A percentile compares a stretch with the other conserved stretches of the same genome.
These are phyloP conservation scores for Aspergillus sp. DNA, from an alignment of 2,329 filamentous ascomycete genomes.

Conservation along the genomic window DNA sequence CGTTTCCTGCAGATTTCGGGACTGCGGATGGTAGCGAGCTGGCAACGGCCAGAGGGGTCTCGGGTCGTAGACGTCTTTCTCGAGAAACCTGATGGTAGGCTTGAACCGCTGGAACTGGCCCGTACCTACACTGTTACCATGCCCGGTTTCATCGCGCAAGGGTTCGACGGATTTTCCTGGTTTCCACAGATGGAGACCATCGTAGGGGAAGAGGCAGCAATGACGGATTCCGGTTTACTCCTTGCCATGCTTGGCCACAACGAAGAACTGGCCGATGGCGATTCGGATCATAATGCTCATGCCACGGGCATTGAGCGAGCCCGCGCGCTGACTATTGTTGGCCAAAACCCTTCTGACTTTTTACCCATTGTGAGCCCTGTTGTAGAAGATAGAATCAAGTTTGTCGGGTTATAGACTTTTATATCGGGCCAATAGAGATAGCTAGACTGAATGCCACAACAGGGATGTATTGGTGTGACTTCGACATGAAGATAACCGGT, in stretches of 20 bases:
- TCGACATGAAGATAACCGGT: neutral
- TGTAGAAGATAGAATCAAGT: conserved; percentile 14
- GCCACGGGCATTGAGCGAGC: conserved; percentile 10
- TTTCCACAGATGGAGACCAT: conserved; percentile 19
- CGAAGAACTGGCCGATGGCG: neutral
- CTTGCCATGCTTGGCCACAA: conserved; percentile 12
- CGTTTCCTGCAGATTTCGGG: conserved; percentile 26
- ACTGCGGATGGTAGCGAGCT: conserved; percentile 17
- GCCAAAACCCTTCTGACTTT: conserved; percentile 5
- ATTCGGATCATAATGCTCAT: neutral
- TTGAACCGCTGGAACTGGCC: conserved; percentile 3
- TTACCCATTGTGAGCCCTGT: conserved; percentile 14
- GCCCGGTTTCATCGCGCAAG: conserved; percentile 20
- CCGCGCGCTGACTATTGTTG: conserved; percentile 4
- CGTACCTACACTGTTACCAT: conserved; percentile 14
- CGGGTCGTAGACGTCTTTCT: conserved; percentile 10
- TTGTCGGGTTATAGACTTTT: neutral
- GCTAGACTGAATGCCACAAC: neutral
- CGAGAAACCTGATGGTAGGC: conserved; percentile 3
- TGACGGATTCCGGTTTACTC: conserved; percentile 25
- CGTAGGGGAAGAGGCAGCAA: conserved; percentile 21
- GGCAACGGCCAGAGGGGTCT: conserved; percentile 11
- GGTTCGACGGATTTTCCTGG: conserved; percentile 25
- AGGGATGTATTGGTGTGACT: neutral
- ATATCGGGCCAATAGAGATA: neutral